phyloP scores from a whole-genome alignment of 805 yeast genomes.

The Brettanomyces nanus region DNA sequence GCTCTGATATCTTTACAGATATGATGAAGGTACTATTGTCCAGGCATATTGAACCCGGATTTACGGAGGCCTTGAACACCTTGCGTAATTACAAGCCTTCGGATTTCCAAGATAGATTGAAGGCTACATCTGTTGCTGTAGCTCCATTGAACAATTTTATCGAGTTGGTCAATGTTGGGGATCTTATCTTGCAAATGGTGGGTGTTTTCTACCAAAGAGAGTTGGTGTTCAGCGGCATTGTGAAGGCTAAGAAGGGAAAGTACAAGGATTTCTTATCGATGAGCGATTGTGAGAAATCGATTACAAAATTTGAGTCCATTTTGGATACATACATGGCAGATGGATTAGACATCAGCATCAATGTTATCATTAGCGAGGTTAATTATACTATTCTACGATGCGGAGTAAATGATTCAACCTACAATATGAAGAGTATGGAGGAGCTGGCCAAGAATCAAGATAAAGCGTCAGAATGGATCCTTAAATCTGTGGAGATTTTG shows the following conservation, averaged over 20 bases:
- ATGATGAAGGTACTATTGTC: conserved; percentile 56
- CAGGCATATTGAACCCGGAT: conserved; percentile 78
- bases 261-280: conserved; percentile 73
- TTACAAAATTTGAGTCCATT: conserved; percentile 56
- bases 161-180: conserved; percentile 89
- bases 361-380: conserved; percentile 75
- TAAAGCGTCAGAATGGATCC: conserved; percentile 53
- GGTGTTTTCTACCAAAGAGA: conserved; percentile 88
- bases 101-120: conserved; percentile 33
- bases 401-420: conserved; percentile 33
- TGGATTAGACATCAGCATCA: conserved; percentile 89
- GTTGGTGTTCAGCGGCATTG: conserved; percentile 45
- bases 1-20: conserved; percentile 59
- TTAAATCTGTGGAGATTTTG: conserved; percentile 50
- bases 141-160: conserved; percentile 84
- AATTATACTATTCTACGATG: conserved; percentile 15
- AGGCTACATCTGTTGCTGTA: conserved; percentile 25
- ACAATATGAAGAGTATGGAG: conserved; percentile 7
- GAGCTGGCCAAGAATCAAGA: conserved; percentile 18
- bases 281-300: conserved; percentile 62
- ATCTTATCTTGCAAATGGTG: conserved; percentile 84
- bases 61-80: conserved; percentile 67
- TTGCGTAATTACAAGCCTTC: conserved; percentile 68
- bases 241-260: conserved; percentile 36
- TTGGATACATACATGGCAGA: conserved; percentile 87